Percentiles rank a stretch among this genome's conserved stretches.
Conservation (phyloP, 106 monocot genomes). For the Platanthera guangdongensis region DNA sequence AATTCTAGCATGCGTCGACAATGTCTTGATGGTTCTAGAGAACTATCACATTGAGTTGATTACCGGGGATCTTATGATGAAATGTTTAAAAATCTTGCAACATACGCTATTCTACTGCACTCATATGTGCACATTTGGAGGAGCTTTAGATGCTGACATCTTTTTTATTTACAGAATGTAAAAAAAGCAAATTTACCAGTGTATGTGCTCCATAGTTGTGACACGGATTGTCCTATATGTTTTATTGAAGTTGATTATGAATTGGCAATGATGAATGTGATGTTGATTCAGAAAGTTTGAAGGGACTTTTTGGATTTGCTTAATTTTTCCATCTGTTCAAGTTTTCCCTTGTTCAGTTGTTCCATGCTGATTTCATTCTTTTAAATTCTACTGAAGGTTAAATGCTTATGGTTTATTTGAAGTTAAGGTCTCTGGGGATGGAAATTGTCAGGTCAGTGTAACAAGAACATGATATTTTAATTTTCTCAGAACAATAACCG, state of each 20-base stretch:
- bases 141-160: too few species aligned
- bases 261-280: neutral
- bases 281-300: neutral
- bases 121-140: too few species aligned
- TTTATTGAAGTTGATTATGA: neutral
- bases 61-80: too few species aligned
- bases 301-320: neutral
- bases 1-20: neutral
- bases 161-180: too few species aligned
- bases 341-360: neutral
- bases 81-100: too few species aligned
- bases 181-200: neutral
- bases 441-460: constrained; percentile 83
- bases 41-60: neutral
- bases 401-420: constrained; percentile 74
- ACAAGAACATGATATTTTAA: neutral
- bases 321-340: neutral
- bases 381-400: constrained; percentile 43
- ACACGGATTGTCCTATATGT: neutral
- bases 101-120: too few species aligned
- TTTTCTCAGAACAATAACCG: neutral
- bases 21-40: neutral
- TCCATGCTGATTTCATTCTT: constrained; percentile 3
- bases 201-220: neutral
- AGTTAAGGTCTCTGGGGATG: constrained; percentile 90